A percentile compares a stretch with the other conserved stretches of the same genome.
Conservation (phyloP, 768 basidiomycete genomes). For the Nidularia pulvinata region DNA sequence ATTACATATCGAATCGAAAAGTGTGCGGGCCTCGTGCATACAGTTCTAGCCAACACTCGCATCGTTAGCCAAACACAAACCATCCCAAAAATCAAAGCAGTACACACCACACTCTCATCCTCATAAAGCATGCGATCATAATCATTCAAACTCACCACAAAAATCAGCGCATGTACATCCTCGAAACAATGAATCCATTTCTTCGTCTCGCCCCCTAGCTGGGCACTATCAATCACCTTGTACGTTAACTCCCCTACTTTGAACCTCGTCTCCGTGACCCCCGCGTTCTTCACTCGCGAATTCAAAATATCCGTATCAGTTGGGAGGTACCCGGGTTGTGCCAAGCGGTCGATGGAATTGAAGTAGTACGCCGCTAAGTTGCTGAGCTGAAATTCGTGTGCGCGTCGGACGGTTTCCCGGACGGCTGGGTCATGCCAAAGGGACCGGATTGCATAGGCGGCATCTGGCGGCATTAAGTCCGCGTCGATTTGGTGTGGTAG, state of each 20-base stretch:
- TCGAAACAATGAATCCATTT: slow-evolving; percentile 98
- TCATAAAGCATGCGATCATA: slow-evolving; percentile 99
- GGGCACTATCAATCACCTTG: slow-evolving; percentile 91
- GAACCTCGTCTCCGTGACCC: slow-evolving; percentile 98
- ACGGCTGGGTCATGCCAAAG: slow-evolving; percentile 86
- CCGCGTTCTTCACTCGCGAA: slow-evolving; percentile 95
- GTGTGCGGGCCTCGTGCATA: slow-evolving; percentile 60
- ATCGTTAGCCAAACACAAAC: slow-evolving; percentile 70
- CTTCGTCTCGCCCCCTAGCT: slow-evolving; percentile 86
- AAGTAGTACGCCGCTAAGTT: slow-evolving; percentile 98
- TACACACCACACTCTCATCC: slow-evolving; percentile 88
- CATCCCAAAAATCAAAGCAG: slow-evolving; percentile 1
- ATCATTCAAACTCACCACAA: slow-evolving; percentile 91
- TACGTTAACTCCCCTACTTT: slow-evolving; percentile 94
- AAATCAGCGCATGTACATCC: slow-evolving; percentile 92
- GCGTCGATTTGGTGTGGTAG: slow-evolving; percentile 81
- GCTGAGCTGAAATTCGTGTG: slow-evolving; percentile 96
- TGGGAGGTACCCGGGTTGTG: slow-evolving; percentile 74
- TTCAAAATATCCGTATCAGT: slow-evolving; percentile 96
- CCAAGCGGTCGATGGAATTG: slow-evolving; percentile 86
- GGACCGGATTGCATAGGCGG: slow-evolving; percentile 75
- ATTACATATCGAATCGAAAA: slow-evolving; percentile 98
- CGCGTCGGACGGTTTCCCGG: slow-evolving; percentile 77
- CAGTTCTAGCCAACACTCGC: too few relatives aligned
- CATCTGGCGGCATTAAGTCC: slow-evolving; percentile 70